These are phyloP conservation scores for Sporisorium graminicola DNA, from an alignment of 1,284 basidiomycete species.

Conservation along the genomic window DNA sequence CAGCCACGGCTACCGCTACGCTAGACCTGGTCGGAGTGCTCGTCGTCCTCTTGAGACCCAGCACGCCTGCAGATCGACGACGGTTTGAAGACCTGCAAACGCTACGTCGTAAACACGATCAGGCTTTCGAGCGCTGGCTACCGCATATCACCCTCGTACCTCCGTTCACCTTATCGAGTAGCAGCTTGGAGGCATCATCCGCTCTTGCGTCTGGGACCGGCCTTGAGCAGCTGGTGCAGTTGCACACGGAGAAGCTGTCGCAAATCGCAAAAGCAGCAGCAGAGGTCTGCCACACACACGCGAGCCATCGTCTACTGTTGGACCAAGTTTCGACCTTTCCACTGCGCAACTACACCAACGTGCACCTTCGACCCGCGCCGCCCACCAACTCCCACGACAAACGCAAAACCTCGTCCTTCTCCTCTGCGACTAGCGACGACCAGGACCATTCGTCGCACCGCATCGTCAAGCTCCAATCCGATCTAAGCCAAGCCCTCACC, in stretches of 20 bases:
- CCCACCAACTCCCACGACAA: constrained; percentile 31
- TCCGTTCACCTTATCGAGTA: constrained; percentile 14
- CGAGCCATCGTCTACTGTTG: constrained; percentile 12
- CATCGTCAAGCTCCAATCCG: constrained; percentile 16
- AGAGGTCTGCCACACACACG: not conserved
- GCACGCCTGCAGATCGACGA: constrained; percentile 1
- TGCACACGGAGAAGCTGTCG: constrained; percentile 7
- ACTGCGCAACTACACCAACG: constrained; percentile 16
- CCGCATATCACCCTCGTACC: constrained; percentile 40
- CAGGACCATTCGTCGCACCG: constrained; percentile 1
- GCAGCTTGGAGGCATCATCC: too few relatives aligned
- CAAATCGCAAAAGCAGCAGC: constrained; percentile 1
- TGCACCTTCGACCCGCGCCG: constrained; percentile 27
- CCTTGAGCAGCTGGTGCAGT: not conserved
- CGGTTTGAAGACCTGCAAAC: constrained; percentile 17
- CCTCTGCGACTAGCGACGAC: too few relatives aligned
- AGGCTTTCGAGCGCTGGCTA: constrained; percentile 25
- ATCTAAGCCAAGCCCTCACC: not conserved
- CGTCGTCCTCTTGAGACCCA: constrained; percentile 16
- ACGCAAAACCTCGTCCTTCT: not conserved
- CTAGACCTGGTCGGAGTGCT: constrained; percentile 13
- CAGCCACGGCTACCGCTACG: not conserved
- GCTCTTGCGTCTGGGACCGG: not conserved
- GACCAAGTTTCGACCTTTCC: constrained; percentile 31
- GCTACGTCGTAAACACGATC: constrained; percentile 16